Conservation (phyloP, 1,139 yeast genomes). For the Geotrichum fermentans region DNA sequence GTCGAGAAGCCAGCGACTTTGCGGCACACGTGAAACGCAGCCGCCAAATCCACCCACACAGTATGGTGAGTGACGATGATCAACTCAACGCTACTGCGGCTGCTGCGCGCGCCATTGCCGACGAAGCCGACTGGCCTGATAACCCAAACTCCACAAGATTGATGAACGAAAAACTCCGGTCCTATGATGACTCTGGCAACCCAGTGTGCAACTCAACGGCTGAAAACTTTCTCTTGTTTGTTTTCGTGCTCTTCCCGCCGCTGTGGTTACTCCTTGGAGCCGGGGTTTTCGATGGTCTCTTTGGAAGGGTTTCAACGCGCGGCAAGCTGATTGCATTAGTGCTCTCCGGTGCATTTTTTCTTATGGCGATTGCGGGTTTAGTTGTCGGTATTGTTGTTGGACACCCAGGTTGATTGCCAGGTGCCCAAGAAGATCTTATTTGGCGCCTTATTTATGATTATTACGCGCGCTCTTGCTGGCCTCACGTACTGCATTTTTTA, state of each 20-base stretch:
- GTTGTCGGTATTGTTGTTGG: slow-evolving; percentile 19
- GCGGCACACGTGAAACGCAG: slow-evolving; percentile 10
- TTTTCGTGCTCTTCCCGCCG: slow-evolving; percentile 18
- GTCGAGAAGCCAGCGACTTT: slow-evolving; percentile 1
- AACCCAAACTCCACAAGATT: background rate
- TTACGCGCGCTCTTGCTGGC: too few species aligned
- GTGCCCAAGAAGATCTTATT: too few species aligned
- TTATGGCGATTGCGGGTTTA: slow-evolving; percentile 17
- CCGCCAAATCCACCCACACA: background rate
- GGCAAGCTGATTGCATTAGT: slow-evolving; percentile 15
- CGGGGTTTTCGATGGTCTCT: slow-evolving; percentile 17
- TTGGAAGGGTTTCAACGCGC: slow-evolving; percentile 16
- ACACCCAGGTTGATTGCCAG: background rate
- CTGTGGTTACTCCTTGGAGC: slow-evolving; percentile 20
- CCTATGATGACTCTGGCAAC: slow-evolving; percentile 10
- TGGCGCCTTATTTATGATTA: too few species aligned
- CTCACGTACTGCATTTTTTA: too few species aligned
- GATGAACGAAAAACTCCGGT: background rate
- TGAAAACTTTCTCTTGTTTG: slow-evolving; percentile 15
- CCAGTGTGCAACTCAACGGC: slow-evolving; percentile 9
- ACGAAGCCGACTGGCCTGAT: slow-evolving; percentile 7
- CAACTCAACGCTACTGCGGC: slow-evolving; percentile 13
- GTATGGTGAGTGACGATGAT: slow-evolving; percentile 1
- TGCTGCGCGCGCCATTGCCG: slow-evolving; percentile 10
- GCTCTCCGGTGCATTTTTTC: slow-evolving; percentile 15